phyloP scores from a whole-genome alignment of 192 early-diverging fungal genomes.

The Endogone sp. region DNA sequence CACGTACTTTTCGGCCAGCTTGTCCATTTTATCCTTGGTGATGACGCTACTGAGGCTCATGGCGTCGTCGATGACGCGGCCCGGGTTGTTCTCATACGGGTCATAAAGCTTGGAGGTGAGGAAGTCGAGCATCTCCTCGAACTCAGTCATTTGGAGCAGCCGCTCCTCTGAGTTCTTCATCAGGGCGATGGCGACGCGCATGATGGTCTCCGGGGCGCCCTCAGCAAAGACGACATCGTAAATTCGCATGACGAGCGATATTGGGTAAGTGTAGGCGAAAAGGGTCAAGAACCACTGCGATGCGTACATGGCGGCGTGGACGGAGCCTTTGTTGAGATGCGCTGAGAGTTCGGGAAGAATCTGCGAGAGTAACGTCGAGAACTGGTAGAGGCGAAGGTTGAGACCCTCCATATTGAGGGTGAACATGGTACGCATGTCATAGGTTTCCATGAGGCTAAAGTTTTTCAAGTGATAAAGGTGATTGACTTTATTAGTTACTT shows the following conservation, averaged over 20 bases:
- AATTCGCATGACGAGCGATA: constrained; percentile 84
- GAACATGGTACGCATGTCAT: constrained; percentile 89
- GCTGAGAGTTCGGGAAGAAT: constrained; percentile 67
- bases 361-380: constrained; percentile 72
- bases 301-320: constrained; percentile 87
- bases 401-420: constrained; percentile 93
- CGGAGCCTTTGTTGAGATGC: constrained; percentile 73
- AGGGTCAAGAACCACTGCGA: constrained; percentile 97
- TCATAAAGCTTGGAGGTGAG: constrained; percentile 83
- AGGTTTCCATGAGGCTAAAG: constrained; percentile 87
- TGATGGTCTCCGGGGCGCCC: constrained; percentile 85
- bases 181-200: constrained; percentile 84
- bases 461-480: not conserved
- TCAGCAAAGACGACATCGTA: constrained; percentile 92
- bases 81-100: constrained; percentile 55
- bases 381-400: constrained; percentile 86
- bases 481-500: not conserved
- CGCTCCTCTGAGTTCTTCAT: constrained; percentile 73
- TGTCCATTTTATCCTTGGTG: constrained; percentile 65
- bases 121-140: constrained; percentile 80
- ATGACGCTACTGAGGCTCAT: constrained; percentile 64
- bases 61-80: constrained; percentile 75
- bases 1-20: constrained; percentile 56
- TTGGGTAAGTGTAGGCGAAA: constrained; percentile 95
- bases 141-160: constrained; percentile 63